Evolutionary conservation across 2,329 filamentous ascomycete species (phyloP).

Genomic region (Cladosporium sp.): DNA sequence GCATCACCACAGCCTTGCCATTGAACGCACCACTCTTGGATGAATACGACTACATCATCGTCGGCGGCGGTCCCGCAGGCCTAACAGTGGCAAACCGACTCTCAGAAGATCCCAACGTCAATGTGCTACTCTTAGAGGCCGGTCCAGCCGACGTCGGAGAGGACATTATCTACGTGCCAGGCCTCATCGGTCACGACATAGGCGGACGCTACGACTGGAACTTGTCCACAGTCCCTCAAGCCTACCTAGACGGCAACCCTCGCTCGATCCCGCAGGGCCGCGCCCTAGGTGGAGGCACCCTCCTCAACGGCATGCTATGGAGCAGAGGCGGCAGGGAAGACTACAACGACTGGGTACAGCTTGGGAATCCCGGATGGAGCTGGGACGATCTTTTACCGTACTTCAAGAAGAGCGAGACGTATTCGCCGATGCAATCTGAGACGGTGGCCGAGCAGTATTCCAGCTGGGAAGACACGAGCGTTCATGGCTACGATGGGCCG

Average conservation of each 20-base stretch:
- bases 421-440: slow-evolving; percentile 27
- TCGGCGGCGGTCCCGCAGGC: slow-evolving; percentile 26
- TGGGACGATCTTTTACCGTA: slow-evolving; percentile 44
- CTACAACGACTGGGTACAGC: slow-evolving; percentile 51
- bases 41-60: slow-evolving; percentile 27
- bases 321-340: slow-evolving; percentile 42
- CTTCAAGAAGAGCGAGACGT: slow-evolving; percentile 32
- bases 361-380: slow-evolving; percentile 55
- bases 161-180: slow-evolving; percentile 21
- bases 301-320: slow-evolving; percentile 30
- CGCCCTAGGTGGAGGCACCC: slow-evolving; percentile 29
- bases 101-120: slow-evolving; percentile 25
- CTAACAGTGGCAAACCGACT: slow-evolving; percentile 27
- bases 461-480: slow-evolving; percentile 34
- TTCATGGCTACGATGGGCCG: slow-evolving; percentile 42
- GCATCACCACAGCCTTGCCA: slow-evolving; percentile 16
- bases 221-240: slow-evolving; percentile 22
- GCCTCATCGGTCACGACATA: slow-evolving; percentile 24
- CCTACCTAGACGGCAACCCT: slow-evolving; percentile 20
- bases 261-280: slow-evolving; percentile 23
- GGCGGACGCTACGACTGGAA: slow-evolving; percentile 27
- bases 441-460: slow-evolving; percentile 31
- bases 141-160: slow-evolving; percentile 23
- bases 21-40: slow-evolving; percentile 25
- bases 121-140: slow-evolving; percentile 29